Conservation (phyloP, 441 rosid genomes). For the Corymbia calophylla region DNA sequence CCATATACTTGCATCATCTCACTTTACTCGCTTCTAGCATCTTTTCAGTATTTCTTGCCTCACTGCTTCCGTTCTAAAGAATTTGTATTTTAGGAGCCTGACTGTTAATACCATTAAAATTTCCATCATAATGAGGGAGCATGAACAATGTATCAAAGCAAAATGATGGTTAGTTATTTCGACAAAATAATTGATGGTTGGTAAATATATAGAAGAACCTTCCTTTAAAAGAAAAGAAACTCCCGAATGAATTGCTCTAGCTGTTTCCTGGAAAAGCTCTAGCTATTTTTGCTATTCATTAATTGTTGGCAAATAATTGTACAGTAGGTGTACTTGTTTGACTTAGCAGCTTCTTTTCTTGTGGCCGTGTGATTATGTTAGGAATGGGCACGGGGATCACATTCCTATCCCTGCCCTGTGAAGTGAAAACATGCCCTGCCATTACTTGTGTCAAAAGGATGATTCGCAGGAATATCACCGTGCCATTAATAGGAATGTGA, state of each 20-base stretch:
- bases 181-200: background rate
- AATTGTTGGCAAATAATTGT: background rate
- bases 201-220: background rate
- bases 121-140: background rate
- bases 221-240: background rate
- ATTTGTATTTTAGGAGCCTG: background rate
- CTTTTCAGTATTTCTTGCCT: background rate
- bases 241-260: background rate
- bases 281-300: background rate
- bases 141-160: background rate
- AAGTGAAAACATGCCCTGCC: background rate
- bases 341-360: background rate
- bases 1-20: background rate
- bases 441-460: too few relatives aligned
- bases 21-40: background rate
- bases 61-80: background rate
- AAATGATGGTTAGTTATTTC: background rate
- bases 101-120: background rate
- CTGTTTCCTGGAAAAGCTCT: background rate
- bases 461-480: too few relatives aligned
- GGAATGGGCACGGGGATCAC: background rate
- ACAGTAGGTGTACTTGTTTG: background rate
- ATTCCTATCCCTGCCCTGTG: background rate
- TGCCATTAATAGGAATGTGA: too few relatives aligned
- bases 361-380: background rate